Base-by-base conservation (phyloP, 352 stramenopile species). In the Phytophthora pisi region DNA sequence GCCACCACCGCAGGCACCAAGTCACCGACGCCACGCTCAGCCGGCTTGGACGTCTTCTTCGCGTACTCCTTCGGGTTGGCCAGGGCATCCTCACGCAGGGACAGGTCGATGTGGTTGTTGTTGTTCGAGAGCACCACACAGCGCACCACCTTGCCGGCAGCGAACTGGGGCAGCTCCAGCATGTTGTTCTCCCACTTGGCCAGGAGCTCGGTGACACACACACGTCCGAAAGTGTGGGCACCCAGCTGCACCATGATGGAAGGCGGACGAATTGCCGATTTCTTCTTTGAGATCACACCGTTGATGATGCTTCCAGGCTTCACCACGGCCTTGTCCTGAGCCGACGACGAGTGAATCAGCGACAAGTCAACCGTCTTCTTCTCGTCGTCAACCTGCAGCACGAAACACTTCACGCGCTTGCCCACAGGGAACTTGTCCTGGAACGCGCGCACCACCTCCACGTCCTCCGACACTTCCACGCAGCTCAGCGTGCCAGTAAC, bases 1-100 rank as follows among this genome's bases (percentile, higher is more conserved):
- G 96, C 81, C 9, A 99, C 96, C 62, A 97, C 90, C 9, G 82
- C 96, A 64, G 94, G 88, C 10, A 97, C 86, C 34, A 98, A 89
- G 45, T 97, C 91, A 51, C 92, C 93, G 0, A 92, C 77, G 16
- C 83, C 82, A 31, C 67, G 68, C 23, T 77, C 62, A 3, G 54
- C 36, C 10, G 85, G 64, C 51, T 65, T 61, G 6, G 52, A 56
- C 2, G 62, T 71, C 36, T 86, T 68, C 45, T 82, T 78, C 0
- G 78, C 65, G 61, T 97, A 96, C 24, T 66, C 77, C 38, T 65
- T 73, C 15, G 87, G 77, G 30, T 86, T 74, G 2, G 57, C 66
- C 2, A 95, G 20, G 16, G 86, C 86, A 23, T 92, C 80, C 13
- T 78, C 60, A 38, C 88, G 84, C 51, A 97, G 74, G 38, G 87